phyloP scores from a whole-genome alignment of 1,284 basidiomycete genomes.

The Cryptococcus sp. region DNA sequence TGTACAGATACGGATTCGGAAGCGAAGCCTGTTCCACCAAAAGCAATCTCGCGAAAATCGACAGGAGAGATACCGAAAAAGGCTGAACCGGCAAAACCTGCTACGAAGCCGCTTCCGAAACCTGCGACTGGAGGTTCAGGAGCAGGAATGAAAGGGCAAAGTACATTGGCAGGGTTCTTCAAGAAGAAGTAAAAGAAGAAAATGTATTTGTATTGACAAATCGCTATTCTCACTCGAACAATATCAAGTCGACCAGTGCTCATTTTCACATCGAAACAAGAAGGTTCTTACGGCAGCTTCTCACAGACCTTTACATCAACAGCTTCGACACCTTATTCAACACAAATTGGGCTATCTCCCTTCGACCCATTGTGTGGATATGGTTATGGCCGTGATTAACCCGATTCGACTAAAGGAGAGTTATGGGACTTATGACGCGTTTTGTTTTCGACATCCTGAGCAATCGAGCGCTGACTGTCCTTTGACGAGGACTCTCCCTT shows the following conservation, averaged over 20 bases:
- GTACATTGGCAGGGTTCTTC: constrained; percentile 37
- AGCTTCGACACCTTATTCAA: too few relatives aligned
- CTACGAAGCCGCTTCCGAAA: constrained; percentile 8
- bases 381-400: too few relatives aligned
- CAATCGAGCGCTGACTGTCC: too few relatives aligned
- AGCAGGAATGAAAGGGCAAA: constrained; percentile 21
- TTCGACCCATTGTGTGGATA: too few relatives aligned
- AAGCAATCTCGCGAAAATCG: neutral
- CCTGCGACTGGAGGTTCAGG: constrained; percentile 6
- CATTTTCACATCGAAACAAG: too few relatives aligned
- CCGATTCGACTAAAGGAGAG: too few relatives aligned
- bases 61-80: neutral
- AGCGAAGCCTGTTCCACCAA: neutral
- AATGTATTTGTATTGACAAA: neutral
- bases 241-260: neutral
- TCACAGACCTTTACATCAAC: too few relatives aligned
- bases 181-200: constrained; percentile 27
- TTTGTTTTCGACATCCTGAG: too few relatives aligned
- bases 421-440: too few relatives aligned
- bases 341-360: too few relatives aligned
- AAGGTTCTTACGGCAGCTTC: too few relatives aligned
- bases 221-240: neutral
- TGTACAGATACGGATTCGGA: constrained; percentile 19
- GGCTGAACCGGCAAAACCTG: constrained; percentile 2
- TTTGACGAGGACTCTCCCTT: too few relatives aligned